Conservation (phyloP, 441 rosid genomes). For the Mallotus repandus region DNA sequence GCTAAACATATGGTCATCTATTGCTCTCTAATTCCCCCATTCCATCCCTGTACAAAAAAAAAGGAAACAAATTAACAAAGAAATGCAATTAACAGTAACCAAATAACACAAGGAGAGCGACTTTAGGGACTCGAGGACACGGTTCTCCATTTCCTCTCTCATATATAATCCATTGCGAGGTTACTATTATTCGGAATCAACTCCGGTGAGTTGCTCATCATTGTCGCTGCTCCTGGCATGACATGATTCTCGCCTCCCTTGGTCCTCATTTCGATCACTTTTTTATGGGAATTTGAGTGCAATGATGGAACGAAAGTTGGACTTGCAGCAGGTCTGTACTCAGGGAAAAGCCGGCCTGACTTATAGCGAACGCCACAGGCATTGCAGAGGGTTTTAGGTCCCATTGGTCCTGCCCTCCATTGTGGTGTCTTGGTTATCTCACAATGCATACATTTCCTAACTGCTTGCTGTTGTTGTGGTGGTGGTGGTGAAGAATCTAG, state of each 20-base stretch:
- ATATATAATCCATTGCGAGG: slow-evolving; percentile 45
- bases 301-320: slow-evolving; percentile 81
- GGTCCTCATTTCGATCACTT: slow-evolving; percentile 85
- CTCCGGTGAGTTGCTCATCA: slow-evolving; percentile 35
- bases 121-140: slow-evolving; percentile 13
- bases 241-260: slow-evolving; percentile 32
- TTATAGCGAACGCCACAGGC: slow-evolving; percentile 97
- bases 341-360: slow-evolving; percentile 93
- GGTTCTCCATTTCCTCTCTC: slow-evolving; percentile 10
- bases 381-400: slow-evolving; percentile 93
- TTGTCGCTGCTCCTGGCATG: slow-evolving; percentile 14
- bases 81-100: slow-evolving; percentile 32
- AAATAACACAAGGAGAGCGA: slow-evolving; percentile 8
- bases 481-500: slow-evolving; percentile 24
- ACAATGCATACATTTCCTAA: slow-evolving; percentile 90
- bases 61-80: slow-evolving; percentile 35
- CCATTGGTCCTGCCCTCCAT: slow-evolving; percentile 99
- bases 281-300: slow-evolving; percentile 96
- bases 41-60: slow-evolving; percentile 51
- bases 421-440: slow-evolving; percentile 96
- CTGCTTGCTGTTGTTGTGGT: slow-evolving; percentile 27
- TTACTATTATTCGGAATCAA: slow-evolving; percentile 53
- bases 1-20: slow-evolving; percentile 38
- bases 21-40: slow-evolving; percentile 32
- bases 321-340: slow-evolving; percentile 94